Evolutionary conservation across 2,329 filamentous ascomycete genomes (phyloP).

Genomic region (Xylariaceae sp.): DNA sequence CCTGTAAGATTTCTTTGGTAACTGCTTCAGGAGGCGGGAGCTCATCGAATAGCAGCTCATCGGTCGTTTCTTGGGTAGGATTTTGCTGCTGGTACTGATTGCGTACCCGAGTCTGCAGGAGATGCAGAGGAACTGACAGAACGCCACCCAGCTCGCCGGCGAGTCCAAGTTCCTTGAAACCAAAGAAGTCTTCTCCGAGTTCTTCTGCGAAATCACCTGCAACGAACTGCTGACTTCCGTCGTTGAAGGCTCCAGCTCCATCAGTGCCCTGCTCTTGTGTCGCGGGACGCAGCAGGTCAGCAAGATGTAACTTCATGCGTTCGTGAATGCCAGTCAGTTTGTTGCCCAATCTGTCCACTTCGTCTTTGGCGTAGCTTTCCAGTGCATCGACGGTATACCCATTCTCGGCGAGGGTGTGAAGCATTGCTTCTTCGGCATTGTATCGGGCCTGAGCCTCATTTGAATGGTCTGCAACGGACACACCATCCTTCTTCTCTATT

Average conservation of each 20-base stretch:
- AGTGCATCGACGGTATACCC: slow-evolving; percentile 77
- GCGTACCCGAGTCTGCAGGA: slow-evolving; percentile 86
- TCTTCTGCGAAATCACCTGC: slow-evolving; percentile 97
- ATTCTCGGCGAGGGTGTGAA: slow-evolving; percentile 81
- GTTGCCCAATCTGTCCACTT: slow-evolving; percentile 77
- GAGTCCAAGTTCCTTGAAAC: slow-evolving; percentile 90
- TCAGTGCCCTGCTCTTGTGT: slow-evolving; percentile 72
- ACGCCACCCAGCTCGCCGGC: slow-evolving; percentile 87
- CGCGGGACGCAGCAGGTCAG: slow-evolving; percentile 89
- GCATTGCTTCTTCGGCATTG: slow-evolving; percentile 76
- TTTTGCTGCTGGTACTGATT: slow-evolving; percentile 77
- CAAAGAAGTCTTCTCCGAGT: slow-evolving; percentile 97
- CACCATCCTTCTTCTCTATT: slow-evolving; percentile 66
- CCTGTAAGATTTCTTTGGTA: slow-evolving; percentile 70
- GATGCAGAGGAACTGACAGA: slow-evolving; percentile 86
- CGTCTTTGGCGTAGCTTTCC: slow-evolving; percentile 85
- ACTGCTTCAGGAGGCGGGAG: slow-evolving; percentile 71
- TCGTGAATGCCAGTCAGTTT: slow-evolving; percentile 86
- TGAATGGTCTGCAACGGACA: slow-evolving; percentile 34
- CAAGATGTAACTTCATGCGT: slow-evolving; percentile 86
- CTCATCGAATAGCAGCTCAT: slow-evolving; percentile 60
- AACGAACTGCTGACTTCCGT: slow-evolving; percentile 95
- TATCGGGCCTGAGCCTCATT: slow-evolving; percentile 60
- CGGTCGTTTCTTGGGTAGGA: slow-evolving; percentile 53
- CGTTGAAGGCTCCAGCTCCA: slow-evolving; percentile 83